Percentiles rank a stretch among this genome's conserved stretches.
phyloP scores from a whole-genome alignment of 106 monocot genomes.

The Allium sativum region DNA sequence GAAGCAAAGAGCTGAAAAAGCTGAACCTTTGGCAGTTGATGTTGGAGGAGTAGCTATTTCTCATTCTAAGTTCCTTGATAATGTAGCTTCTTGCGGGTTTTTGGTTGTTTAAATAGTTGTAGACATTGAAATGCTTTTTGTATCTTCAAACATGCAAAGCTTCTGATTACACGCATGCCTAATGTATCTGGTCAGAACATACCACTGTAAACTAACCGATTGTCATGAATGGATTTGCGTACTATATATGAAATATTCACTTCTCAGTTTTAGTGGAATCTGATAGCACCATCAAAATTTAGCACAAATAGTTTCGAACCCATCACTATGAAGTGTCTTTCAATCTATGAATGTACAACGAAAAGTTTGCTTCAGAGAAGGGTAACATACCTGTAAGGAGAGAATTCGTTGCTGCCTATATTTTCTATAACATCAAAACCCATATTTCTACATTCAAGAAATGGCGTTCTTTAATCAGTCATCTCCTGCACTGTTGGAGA shows the following conservation, averaged over 20 bases:
- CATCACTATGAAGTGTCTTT: neutral
- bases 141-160: no score
- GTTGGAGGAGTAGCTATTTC: neutral
- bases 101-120: no score
- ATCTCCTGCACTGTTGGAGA: conserved; percentile 41
- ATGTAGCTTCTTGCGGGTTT: neutral
- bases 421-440: neutral
- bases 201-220: no score
- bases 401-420: conserved; percentile 6
- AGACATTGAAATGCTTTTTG: no score
- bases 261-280: neutral
- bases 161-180: no score
- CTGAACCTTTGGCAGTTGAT: conserved; percentile 5
- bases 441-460: neutral
- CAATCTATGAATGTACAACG: conserved; percentile 31
- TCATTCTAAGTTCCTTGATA: conserved; percentile 3
- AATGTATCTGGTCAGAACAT: no score
- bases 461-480: conserved; percentile 30
- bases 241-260: neutral
- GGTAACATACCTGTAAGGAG: neutral
- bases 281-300: no score
- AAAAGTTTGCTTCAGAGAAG: conserved; percentile 22
- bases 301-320: neutral
- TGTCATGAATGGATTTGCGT: no score
- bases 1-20: neutral